These are phyloP conservation scores for Crithidia expoeki DNA, from an alignment of 208 protist genomes.

Conservation along the genomic window DNA sequence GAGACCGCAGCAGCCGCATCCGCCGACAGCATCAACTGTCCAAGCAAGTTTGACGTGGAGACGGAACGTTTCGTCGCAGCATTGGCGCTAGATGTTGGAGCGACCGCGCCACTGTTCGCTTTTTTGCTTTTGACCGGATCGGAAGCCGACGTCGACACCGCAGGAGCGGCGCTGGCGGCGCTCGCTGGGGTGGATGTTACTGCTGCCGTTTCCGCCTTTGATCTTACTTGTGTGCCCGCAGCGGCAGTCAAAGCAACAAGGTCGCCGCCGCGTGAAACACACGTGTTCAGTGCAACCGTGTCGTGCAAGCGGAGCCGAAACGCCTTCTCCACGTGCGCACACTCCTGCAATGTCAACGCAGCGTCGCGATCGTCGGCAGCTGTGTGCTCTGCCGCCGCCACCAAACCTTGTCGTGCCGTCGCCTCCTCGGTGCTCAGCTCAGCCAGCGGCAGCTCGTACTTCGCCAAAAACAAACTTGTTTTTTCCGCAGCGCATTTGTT, in stretches of 20 bases:
- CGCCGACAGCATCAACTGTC: constrained; percentile 13
- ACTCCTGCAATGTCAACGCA: constrained; percentile 53
- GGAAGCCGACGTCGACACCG: background rate
- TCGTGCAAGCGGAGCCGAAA: constrained; percentile 59
- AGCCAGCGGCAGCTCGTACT: constrained; percentile 33
- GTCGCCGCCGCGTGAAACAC: constrained; percentile 2
- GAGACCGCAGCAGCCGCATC: constrained; percentile 25
- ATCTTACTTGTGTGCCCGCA: background rate
- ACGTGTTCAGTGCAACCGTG: constrained; percentile 36
- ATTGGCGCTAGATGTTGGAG: background rate
- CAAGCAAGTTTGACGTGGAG: background rate
- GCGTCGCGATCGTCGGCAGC: constrained; percentile 44
- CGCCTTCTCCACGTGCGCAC: constrained; percentile 53
- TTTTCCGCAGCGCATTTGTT: constrained; percentile 40
- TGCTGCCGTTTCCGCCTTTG: background rate
- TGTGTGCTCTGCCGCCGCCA: constrained; percentile 24
- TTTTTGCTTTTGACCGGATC: background rate
- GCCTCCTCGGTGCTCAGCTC: constrained; percentile 30
- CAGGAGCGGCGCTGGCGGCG: background rate
- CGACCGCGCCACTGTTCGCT: background rate
- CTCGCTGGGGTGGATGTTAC: background rate
- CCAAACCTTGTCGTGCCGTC: constrained; percentile 29
- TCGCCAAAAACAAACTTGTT: constrained; percentile 19
- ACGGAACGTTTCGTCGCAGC: background rate
- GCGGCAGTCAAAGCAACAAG: background rate